Percentiles rank a stretch among this genome's conserved stretches.
phyloP scores from a whole-genome alignment of 495 filamentous ascomycete genomes.

The Penicillium odoratum region DNA sequence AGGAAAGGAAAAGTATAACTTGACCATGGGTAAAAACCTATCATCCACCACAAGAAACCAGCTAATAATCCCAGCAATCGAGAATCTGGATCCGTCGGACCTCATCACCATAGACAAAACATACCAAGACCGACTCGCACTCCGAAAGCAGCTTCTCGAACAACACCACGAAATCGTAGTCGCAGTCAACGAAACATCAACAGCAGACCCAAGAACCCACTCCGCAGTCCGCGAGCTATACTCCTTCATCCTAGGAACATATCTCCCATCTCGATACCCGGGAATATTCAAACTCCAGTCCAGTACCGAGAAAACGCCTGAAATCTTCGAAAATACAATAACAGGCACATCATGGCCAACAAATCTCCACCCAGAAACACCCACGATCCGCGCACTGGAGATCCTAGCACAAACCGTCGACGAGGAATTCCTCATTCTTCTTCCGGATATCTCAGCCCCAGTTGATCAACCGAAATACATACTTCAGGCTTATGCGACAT shows the following conservation, averaged over 20 bases:
- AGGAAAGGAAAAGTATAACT: slow-evolving; percentile 63
- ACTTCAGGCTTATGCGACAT: slow-evolving; percentile 66
- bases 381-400: slow-evolving; percentile 21
- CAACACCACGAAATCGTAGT: slow-evolving; percentile 46
- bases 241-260: slow-evolving; percentile 58
- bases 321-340: slow-evolving; percentile 43
- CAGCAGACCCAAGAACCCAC: slow-evolving; percentile 34
- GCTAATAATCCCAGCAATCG: slow-evolving; percentile 39
- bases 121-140: slow-evolving; percentile 55
- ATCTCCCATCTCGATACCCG: slow-evolving; percentile 67
- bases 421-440: slow-evolving; percentile 70
- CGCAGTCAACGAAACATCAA: slow-evolving; percentile 37
- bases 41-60: not conserved
- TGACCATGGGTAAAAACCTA: slow-evolving; percentile 64
- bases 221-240: slow-evolving; percentile 65
- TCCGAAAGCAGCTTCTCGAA: slow-evolving; percentile 53
- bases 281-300: slow-evolving; percentile 53
- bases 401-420: slow-evolving; percentile 22
- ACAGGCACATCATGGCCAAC: slow-evolving; percentile 48
- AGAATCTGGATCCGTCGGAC: slow-evolving; percentile 55
- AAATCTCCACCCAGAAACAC: slow-evolving; percentile 11
- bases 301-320: slow-evolving; percentile 16
- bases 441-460: slow-evolving; percentile 41
- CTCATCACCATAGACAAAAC: slow-evolving; percentile 67
- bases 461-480: slow-evolving; percentile 46